Evolutionary conservation across 1,284 basidiomycete species (phyloP), one percentile per base, ranked within the genome.

Genomic region (Cutaneotrichosporon sp.): DNA sequence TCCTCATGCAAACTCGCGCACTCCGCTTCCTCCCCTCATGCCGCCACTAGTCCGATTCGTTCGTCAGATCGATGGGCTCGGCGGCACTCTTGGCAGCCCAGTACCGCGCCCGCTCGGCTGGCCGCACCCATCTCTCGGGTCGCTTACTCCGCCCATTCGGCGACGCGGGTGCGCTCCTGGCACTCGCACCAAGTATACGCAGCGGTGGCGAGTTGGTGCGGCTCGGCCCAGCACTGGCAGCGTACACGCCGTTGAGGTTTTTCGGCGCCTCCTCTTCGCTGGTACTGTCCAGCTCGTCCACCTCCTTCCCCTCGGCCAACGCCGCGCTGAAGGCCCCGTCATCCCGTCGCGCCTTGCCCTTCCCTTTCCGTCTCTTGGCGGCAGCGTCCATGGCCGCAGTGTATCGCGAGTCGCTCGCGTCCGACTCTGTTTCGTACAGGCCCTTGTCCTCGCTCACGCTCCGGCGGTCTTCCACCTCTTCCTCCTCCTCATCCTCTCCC

Each of bases 361-460:
- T 46, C n/a, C 36, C 13, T 49, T 49, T 46, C 5, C 53, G 16
- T 9, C 53, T 34, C n/a, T 40, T 38, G 31, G 31, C n/a, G 18
- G 32, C 34, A 4, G 36, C 38, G 56, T 40, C 56, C 30, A 3
- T 36, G 22, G 34, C 22, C 13, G 58, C 49, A 2, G 52, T 46
- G 60, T 58, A 58, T 21, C 62, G 51, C 38, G 56, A 53, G n/a
- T 58, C 56, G 38, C 38, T 47, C 16, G 9, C 40, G 42, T 46
- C 42, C 21, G 42, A 32, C 18, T 49, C 21, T 36, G 50, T 42
- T 26, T 13, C 14, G 56, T 62, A 47, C 30, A 58, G 56, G 18
- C n/a, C 40, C 30, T 21, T 34, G 56, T 58, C 61, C 61, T 62
- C 61, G 49, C 36, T 42, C 22, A 51, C 57, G 46, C 51, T 55